Base-by-base conservation (phyloP, 2,329 filamentous ascomycete genomes). In the Acrocalymma vagum region DNA sequence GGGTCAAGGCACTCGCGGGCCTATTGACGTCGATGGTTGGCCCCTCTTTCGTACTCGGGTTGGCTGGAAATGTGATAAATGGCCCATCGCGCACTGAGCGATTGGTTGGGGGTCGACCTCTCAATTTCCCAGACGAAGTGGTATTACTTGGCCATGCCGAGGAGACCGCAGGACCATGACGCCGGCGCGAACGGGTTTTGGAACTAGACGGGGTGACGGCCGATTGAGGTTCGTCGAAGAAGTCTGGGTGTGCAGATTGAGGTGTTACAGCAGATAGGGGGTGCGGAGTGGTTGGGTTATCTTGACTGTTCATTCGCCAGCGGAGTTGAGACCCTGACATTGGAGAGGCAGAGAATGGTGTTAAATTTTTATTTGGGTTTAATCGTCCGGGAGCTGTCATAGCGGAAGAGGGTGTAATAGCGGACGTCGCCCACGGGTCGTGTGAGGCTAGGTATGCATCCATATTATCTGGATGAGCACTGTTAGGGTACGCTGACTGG, bases 151-250 rank as follows among this genome's bases (percentile, higher is more conserved):
- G 84, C 92, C 92, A 96, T 1, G 92, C 92, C 8, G 91, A 96
- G 1, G 91, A 96, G 0, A 96, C 90, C 6, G 89, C 90, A 0
- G 90, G 88, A 0, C 91, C 91, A 64, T 95, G 88, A 4, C 89
- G 82, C 39, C 86, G 78, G 38, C 80, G 69, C 5, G 76, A 69
- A 43, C 80, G 69, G 48, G 78, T 85, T 23, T 69, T 68, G 9
- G 70, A 61, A 30, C 66, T 65, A 36, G 80, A 83, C 1, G 86
- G 84, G 4, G 86, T 88, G n/a, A 88, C 76, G 3, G 88, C 88
- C 1, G 90, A 91, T 32, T 79, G 84, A 8, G 88, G 87, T 49
- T 90, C 86, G 30, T 78, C 73, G 39, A 76, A 75, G 33, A 74
- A 75, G 53, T 76, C 71, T 6, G 75, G 71, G 36, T 73, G 72